A percentile compares a stretch with the other conserved stretches of the same genome.
Conservation (phyloP, 2,329 filamentous ascomycete species). For the Leptodontidium sp. region DNA sequence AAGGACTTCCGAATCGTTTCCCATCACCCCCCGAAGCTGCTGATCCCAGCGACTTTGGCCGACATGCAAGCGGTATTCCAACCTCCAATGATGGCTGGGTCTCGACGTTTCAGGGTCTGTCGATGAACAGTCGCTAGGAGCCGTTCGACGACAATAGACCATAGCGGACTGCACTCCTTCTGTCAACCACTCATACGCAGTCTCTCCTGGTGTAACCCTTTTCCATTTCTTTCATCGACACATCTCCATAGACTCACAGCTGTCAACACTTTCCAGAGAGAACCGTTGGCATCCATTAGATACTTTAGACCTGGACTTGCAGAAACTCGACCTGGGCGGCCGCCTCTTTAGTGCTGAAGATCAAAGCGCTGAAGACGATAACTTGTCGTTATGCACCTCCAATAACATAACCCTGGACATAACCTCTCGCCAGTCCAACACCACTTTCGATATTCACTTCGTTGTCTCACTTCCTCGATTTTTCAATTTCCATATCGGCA, state of each 20-base stretch:
- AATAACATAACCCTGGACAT: background rate
- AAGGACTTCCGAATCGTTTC: conserved; percentile 57
- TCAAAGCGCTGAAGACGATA: background rate
- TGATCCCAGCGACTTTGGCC: conserved; percentile 52
- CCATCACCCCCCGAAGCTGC: conserved; percentile 51
- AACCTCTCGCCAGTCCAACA: background rate
- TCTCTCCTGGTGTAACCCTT: conserved; percentile 9
- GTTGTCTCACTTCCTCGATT: background rate
- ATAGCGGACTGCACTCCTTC: background rate
- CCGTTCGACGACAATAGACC: background rate
- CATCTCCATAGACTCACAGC: background rate
- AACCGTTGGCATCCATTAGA: conserved; percentile 5
- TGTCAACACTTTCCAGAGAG: background rate
- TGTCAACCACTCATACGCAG: background rate
- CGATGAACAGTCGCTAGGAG: conserved; percentile 62
- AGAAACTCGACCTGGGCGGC: background rate
- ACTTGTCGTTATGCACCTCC: background rate
- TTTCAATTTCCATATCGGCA: background rate
- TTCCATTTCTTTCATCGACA: conserved; percentile 6
- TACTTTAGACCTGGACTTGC: background rate
- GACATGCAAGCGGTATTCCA: conserved; percentile 52
- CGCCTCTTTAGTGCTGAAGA: background rate
- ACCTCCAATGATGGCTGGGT: conserved; percentile 63
- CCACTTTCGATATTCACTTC: background rate
- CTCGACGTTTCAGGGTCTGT: conserved; percentile 71